Evolutionary conservation across 768 basidiomycete genomes (phyloP).

Genomic region (Pulveroboletus ravenelii): DNA sequence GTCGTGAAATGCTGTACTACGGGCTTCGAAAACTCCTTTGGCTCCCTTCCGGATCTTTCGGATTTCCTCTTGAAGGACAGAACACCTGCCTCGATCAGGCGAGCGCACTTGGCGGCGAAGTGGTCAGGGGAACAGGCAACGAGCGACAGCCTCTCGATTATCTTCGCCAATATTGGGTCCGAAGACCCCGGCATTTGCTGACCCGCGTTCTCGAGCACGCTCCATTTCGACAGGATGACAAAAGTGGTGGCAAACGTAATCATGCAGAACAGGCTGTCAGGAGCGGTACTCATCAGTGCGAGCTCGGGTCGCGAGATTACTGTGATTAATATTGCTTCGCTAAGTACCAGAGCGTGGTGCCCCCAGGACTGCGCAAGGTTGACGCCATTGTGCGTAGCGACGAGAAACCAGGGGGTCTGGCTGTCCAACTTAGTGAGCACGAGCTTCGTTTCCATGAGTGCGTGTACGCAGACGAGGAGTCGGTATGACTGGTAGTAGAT

Average conservation of each 20-base stretch:
- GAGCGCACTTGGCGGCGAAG: slow-evolving; percentile 38
- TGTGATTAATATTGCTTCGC: slow-evolving; percentile 36
- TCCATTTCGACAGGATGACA: slow-evolving; percentile 41
- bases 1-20: slow-evolving; percentile 21
- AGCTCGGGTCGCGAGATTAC: slow-evolving; percentile 33
- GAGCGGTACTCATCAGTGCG: slow-evolving; percentile 36
- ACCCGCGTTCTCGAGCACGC: slow-evolving; percentile 31
- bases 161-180: slow-evolving; percentile 33
- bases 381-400: slow-evolving; percentile 31
- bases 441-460: slow-evolving; percentile 26
- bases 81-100: slow-evolving; percentile 34
- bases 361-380: slow-evolving; percentile 35
- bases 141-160: slow-evolving; percentile 32
- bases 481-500: slow-evolving; percentile 39
- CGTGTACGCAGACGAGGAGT: slow-evolving; percentile 36
- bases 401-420: slow-evolving; percentile 29
- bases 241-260: slow-evolving; percentile 41
- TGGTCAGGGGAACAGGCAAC: slow-evolving; percentile 38
- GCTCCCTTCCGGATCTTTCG: slow-evolving; percentile 20
- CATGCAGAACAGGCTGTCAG: slow-evolving; percentile 40
- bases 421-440: slow-evolving; percentile 14
- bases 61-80: slow-evolving; percentile 28
- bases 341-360: slow-evolving; percentile 33
- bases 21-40: slow-evolving; percentile 16
- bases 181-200: slow-evolving; percentile 36